A percentile compares a stretch with the other conserved stretches of the same genome.
phyloP scores from a whole-genome alignment of 208 protist genomes.

The Herpetomonas samuelpessoai region DNA sequence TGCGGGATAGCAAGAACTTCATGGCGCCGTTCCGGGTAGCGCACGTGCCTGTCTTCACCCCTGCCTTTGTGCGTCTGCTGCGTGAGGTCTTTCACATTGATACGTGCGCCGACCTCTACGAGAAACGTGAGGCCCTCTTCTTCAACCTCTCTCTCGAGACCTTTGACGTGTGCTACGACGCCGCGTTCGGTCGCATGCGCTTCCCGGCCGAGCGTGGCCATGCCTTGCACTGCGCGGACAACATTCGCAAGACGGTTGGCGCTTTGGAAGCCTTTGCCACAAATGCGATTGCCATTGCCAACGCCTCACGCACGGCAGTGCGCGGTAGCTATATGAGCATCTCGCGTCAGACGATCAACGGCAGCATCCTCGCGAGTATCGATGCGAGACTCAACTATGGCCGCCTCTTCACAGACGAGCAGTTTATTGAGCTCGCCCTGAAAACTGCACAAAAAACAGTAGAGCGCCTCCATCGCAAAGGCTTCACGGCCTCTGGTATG shows the following conservation, averaged over 20 bases:
- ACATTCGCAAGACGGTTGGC: constrained; percentile 7
- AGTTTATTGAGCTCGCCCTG: constrained; percentile 35
- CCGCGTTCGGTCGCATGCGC: constrained; percentile 45
- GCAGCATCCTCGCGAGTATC: not conserved
- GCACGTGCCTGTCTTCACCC: constrained; percentile 51
- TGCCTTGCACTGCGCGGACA: constrained; percentile 26
- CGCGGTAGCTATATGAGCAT: not conserved
- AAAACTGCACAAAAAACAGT: constrained; percentile 13
- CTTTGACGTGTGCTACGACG: constrained; percentile 33
- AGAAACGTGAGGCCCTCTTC: constrained; percentile 30
- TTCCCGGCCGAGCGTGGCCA: constrained; percentile 39
- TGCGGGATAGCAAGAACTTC: constrained; percentile 38
- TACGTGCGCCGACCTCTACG: constrained; percentile 44
- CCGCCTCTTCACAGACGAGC: constrained; percentile 48
- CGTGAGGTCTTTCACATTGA: constrained; percentile 52
- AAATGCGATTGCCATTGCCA: constrained; percentile 37
- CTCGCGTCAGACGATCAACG: not conserved
- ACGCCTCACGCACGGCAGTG: constrained; percentile 21
- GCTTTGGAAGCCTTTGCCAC: constrained; percentile 19
- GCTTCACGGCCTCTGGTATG: constrained; percentile 22
- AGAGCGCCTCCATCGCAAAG: constrained; percentile 19
- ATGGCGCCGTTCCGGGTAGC: constrained; percentile 38
- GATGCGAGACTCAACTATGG: constrained; percentile 33
- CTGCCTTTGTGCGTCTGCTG: constrained; percentile 53
- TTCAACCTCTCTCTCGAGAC: constrained; percentile 53